Base-by-base conservation (phyloP, 139 green algal species). In the Picochlorum sp. region DNA sequence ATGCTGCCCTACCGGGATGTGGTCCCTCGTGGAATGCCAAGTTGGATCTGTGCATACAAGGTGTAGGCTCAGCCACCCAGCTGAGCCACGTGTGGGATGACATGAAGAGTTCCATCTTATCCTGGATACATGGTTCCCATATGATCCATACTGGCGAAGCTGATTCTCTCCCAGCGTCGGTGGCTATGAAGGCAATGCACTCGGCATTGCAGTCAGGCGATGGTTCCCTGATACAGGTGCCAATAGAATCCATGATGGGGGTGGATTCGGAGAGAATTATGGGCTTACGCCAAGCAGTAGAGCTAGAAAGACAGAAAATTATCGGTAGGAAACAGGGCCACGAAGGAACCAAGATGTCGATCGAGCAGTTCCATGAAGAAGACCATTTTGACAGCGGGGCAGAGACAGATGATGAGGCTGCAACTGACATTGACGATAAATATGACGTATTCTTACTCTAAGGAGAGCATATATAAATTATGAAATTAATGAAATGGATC, bases 161-260 rank as follows among this genome's bases (percentile, higher is more conserved):
- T 13, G 21, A 59, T 15, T 59, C 21, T 23, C 23, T 34, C 45
- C 26, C 31, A 26, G 34, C 28, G 49, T 49, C 41, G 52, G 28
- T 51, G 6, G 71, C 71, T 20, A 54, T 78, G 56, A 20, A 47
- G 2, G 67, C 71, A 10, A 56, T 75, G 65, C 67, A 75, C 4
- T 24, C 51, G 21, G 63, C 57, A 47, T 24, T 60, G 37, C 51
- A 49, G 23, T n/a, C 44, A 14, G 70, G 62, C 38, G 54, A 49
- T 13, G 71, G 62, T 4, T 45, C 31, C 20, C 30, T 79, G 66
- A 18, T 69, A 4, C 74, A 83, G 55, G 70, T 77, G 45, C 74
- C 77, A 23, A 41, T 83, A 59, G 74, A 82, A 47, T 52, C 64
- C 49, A 83, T 83, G 45, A 30, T 81, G 57, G 67, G 71, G 28